These are phyloP conservation scores for Exophiala aquamarina DNA, from an alignment of 2,329 filamentous ascomycete genomes.

Conservation along the genomic window DNA sequence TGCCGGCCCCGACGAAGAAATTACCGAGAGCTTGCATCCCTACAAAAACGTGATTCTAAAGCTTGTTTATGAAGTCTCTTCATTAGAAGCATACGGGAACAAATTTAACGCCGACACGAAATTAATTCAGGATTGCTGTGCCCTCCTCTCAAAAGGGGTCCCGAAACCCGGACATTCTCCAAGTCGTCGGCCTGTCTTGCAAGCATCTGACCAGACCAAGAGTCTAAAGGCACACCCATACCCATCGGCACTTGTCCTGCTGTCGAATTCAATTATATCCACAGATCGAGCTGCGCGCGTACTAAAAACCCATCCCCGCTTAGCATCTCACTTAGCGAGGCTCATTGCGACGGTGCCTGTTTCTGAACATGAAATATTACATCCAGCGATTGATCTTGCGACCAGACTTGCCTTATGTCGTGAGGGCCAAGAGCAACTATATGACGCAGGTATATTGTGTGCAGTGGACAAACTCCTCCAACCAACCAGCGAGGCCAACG, in stretches of 20 bases:
- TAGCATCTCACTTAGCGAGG: conserved; percentile 1
- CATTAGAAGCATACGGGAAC: conserved; percentile 13
- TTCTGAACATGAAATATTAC: conserved; percentile 12
- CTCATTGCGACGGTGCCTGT: conserved; percentile 2
- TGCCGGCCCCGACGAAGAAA: conserved; percentile 12
- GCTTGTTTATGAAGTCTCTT: conserved; percentile 21
- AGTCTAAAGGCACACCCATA: conserved; percentile 1
- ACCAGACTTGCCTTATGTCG: conserved; percentile 16
- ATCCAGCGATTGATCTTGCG: conserved; percentile 20
- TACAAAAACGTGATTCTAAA: conserved; percentile 24
- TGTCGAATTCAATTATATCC: conserved; percentile 19
- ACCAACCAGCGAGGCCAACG: conserved; percentile 3
- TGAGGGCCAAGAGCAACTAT: conserved; percentile 16
- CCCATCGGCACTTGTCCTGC: conserved; percentile 16
- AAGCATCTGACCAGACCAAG: background rate
- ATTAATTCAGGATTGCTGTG: conserved; percentile 10
- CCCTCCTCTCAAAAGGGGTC: background rate
- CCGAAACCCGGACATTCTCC: no score
- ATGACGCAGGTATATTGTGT: conserved; percentile 3
- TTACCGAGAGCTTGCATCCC: conserved; percentile 6
- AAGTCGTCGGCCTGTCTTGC: no score
- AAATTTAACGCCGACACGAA: conserved; percentile 4
- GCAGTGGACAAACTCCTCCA: conserved; percentile 5
- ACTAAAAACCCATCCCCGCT: background rate
- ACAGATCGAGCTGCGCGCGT: conserved; percentile 13